Conservation (phyloP, 768 basidiomycete species). For the Ramaria sp. region DNA sequence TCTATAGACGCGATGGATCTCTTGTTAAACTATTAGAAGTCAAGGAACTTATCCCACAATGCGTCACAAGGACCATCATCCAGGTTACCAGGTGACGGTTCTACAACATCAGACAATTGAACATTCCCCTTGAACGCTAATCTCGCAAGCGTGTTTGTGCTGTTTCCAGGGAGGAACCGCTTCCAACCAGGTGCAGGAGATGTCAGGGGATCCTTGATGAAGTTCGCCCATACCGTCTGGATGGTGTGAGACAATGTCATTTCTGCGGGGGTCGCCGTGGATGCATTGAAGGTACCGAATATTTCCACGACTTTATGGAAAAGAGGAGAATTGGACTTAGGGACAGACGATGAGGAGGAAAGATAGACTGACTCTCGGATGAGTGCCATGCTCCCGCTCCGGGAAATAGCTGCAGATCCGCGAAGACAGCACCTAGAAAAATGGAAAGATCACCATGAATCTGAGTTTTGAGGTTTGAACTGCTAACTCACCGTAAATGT, state of each 20-base stretch:
- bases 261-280: slow-evolving; percentile 16
- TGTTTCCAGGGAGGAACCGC: slow-evolving; percentile 12
- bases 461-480: neutral
- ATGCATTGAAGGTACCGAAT: slow-evolving; percentile 20
- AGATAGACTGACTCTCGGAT: slow-evolving; percentile 13
- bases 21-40: too few species aligned
- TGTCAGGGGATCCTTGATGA: slow-evolving; percentile 13
- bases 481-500: slow-evolving; percentile 13
- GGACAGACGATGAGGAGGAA: neutral
- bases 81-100: neutral
- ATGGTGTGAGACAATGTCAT: slow-evolving; percentile 16
- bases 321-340: neutral
- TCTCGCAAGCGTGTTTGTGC: slow-evolving; percentile 12
- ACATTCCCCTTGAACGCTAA: slow-evolving; percentile 16
- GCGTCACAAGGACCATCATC: slow-evolving; percentile 6
- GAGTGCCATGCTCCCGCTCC: slow-evolving; percentile 17
- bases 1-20: too few species aligned
- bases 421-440: slow-evolving; percentile 9
- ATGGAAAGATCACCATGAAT: neutral
- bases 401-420: slow-evolving; percentile 17
- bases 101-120: slow-evolving; percentile 12
- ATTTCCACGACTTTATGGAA: slow-evolving; percentile 13
- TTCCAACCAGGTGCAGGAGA: slow-evolving; percentile 15
- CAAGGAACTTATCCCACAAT: neutral
- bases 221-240: slow-evolving; percentile 14